Evolutionary conservation across 2,329 filamentous ascomycete species (phyloP).

Genomic region (Clonostachys rosea): DNA sequence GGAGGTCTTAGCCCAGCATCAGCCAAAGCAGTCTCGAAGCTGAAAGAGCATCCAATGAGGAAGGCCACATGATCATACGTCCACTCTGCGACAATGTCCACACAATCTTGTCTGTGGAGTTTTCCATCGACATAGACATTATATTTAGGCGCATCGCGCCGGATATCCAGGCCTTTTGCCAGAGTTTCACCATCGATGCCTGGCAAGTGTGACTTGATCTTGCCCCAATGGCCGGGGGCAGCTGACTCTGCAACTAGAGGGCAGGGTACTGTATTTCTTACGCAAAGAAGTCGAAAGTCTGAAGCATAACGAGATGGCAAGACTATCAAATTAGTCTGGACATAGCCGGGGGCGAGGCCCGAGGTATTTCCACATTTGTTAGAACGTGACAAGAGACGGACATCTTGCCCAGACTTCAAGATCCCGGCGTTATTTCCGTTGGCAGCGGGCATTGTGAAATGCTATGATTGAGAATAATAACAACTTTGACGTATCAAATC

Average conservation of each 20-base stretch:
- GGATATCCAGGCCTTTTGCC: slow-evolving; percentile 44
- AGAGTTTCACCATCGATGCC: slow-evolving; percentile 15
- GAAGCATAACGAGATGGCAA: slow-evolving; percentile 50
- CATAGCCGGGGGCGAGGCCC: slow-evolving; percentile 46
- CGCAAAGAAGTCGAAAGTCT: slow-evolving; percentile 55
- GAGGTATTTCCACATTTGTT: slow-evolving; percentile 28
- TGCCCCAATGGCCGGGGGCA: slow-evolving; percentile 30
- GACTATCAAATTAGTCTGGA: slow-evolving; percentile 60
- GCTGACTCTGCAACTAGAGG: slow-evolving; percentile 52
- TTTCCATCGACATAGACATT: slow-evolving; percentile 49
- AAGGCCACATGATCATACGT: slow-evolving; percentile 55
- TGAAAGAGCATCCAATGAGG: slow-evolving; percentile 60
- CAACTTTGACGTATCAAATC: too few species aligned
- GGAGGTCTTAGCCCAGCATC: slow-evolving; percentile 43
- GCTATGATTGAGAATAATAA: too few species aligned
- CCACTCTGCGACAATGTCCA: slow-evolving; percentile 47
- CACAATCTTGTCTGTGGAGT: slow-evolving; percentile 25
- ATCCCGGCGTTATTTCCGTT: too few species aligned
- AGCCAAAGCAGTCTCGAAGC: slow-evolving; percentile 54
- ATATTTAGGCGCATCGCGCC: slow-evolving; percentile 53
- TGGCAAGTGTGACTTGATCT: slow-evolving; percentile 24
- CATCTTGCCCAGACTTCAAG: too few species aligned
- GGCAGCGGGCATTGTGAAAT: too few species aligned
- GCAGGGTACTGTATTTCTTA: slow-evolving; percentile 58
- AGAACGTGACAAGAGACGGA: too few species aligned